phyloP scores from a whole-genome alignment of 768 basidiomycete species.

The Pulveroboletus frians region DNA sequence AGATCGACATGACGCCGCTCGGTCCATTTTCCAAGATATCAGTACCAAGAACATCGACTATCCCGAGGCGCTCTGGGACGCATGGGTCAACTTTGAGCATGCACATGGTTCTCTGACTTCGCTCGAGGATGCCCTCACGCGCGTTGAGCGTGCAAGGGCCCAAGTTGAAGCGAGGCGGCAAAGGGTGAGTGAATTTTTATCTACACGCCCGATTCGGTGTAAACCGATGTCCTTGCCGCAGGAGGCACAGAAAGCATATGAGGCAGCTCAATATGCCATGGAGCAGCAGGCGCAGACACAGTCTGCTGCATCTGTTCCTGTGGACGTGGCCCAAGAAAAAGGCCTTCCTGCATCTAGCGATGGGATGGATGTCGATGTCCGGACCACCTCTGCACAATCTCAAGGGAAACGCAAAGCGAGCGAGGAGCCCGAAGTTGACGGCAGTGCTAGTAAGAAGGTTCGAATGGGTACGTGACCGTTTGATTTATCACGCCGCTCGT shows the following conservation, averaged over 20 bases:
- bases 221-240: constrained; percentile 21
- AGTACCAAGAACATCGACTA: constrained; percentile 79
- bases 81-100: constrained; percentile 86
- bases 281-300: constrained; percentile 37
- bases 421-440: constrained; percentile 36
- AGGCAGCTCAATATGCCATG: constrained; percentile 42
- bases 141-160: constrained; percentile 58
- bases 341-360: constrained; percentile 1
- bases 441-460: constrained; percentile 55
- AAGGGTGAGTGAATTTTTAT: constrained; percentile 42
- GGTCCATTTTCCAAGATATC: constrained; percentile 61
- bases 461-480: constrained; percentile 46
- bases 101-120: constrained; percentile 68
- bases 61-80: constrained; percentile 92
- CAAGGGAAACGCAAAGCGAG: constrained; percentile 64
- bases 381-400: constrained; percentile 31
- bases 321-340: background rate
- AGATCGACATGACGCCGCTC: constrained; percentile 52
- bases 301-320: constrained; percentile 25
- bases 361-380: constrained; percentile 41
- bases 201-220: background rate
- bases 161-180: constrained; percentile 59
- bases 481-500: background rate
- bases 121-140: constrained; percentile 56
- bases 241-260: constrained; percentile 60